phyloP scores from a whole-genome alignment of 2,329 filamentous ascomycete species.

The Plenodomus tracheiphilus region DNA sequence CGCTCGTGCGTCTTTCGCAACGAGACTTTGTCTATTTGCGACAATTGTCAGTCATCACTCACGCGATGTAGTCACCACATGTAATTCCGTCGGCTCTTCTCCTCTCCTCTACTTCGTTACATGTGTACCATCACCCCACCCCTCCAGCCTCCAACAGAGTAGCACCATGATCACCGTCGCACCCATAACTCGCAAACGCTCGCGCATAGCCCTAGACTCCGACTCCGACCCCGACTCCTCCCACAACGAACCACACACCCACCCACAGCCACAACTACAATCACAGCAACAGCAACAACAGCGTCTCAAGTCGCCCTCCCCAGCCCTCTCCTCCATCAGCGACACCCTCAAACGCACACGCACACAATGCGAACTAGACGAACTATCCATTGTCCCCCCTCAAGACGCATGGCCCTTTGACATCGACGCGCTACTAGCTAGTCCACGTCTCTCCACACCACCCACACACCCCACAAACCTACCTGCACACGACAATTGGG shows the following conservation, averaged over 20 bases:
- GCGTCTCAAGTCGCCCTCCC: conserved; percentile 21
- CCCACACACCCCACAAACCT: conserved; percentile 18
- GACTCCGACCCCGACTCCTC: conserved; percentile 16
- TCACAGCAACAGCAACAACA: conserved; percentile 6
- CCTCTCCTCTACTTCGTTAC: too few species aligned
- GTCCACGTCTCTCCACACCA: conserved; percentile 24
- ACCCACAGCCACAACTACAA: too few species aligned
- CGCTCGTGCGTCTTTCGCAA: too few species aligned
- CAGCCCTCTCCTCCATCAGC: conserved; percentile 18
- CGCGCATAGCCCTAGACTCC: conserved; percentile 30
- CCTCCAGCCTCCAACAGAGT: not conserved
- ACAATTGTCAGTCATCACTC: too few species aligned
- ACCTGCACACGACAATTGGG: conserved; percentile 32
- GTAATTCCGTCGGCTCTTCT: too few species aligned
- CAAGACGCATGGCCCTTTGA: conserved; percentile 41
- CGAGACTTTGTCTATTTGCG: too few species aligned
- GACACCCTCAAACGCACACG: conserved; percentile 40
- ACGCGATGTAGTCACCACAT: too few species aligned
- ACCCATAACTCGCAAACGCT: conserved; percentile 26
- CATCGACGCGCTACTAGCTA: conserved; percentile 33
- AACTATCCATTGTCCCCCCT: conserved; percentile 31
- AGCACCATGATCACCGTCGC: not conserved
- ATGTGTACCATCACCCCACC: not conserved
- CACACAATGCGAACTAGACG: conserved; percentile 42
- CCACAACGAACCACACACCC: too few species aligned